These are phyloP conservation scores for Melastoma candidum DNA, from an alignment of 441 rosid genomes.

Conservation along the genomic window DNA sequence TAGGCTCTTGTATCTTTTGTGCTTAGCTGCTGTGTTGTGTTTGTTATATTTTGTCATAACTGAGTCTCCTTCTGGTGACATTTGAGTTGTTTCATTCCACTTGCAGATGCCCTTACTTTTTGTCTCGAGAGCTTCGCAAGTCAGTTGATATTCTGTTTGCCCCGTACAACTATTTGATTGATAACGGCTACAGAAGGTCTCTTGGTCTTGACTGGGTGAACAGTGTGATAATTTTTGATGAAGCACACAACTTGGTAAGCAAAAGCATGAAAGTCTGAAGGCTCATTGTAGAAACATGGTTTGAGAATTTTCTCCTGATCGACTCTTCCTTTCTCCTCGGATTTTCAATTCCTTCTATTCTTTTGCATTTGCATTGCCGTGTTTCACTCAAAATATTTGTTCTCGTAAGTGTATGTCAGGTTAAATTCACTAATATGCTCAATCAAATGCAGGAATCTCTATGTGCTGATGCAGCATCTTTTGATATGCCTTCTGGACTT, in stretches of 20 bases:
- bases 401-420: neutral
- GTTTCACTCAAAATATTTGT: neutral
- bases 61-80: constrained; percentile 2
- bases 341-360: neutral
- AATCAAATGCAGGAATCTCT: constrained; percentile 62
- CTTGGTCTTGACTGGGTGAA: constrained; percentile 56
- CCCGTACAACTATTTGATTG: constrained; percentile 88
- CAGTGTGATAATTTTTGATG: constrained; percentile 83
- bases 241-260: constrained; percentile 97
- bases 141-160: constrained; percentile 81
- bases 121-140: constrained; percentile 84
- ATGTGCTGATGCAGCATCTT: constrained; percentile 95
- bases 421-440: constrained; percentile 14
- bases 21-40: constrained; percentile 8
- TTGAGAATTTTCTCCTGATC: neutral
- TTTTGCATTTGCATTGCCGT: neutral
- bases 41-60: neutral
- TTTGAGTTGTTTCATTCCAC: constrained; percentile 17
- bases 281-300: constrained; percentile 6
- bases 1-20: constrained; percentile 30
- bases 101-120: constrained; percentile 82
- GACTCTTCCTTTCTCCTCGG: neutral
- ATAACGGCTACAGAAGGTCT: constrained; percentile 52
- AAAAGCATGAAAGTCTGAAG: constrained; percentile 11
- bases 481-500: constrained; percentile 77